Conservation (phyloP, 352 stramenopile genomes). For the Phytophthora idaei region DNA sequence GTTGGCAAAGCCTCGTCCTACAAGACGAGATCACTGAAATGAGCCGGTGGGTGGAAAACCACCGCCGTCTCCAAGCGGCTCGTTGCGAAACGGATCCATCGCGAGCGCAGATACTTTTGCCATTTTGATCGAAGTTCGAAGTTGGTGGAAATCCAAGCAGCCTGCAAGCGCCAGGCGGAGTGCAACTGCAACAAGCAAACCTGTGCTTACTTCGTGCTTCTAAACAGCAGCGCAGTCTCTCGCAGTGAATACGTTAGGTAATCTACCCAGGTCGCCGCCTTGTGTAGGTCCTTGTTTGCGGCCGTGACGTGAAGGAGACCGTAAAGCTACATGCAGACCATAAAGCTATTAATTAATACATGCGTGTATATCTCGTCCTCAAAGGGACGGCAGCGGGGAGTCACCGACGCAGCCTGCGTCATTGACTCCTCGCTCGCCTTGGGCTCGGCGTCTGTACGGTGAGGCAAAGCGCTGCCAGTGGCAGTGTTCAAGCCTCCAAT, state of each 20-base stretch:
- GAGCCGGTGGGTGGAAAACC: constrained; percentile 13
- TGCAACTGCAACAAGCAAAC: constrained; percentile 22
- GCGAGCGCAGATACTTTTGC: not conserved
- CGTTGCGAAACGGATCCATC: not conserved
- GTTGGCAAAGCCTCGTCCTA: not conserved
- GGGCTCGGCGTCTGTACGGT: not conserved
- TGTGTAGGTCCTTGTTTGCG: constrained; percentile 14
- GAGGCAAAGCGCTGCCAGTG: no score
- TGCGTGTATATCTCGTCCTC: no score
- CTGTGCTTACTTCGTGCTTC: constrained; percentile 22
- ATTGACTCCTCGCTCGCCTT: not conserved
- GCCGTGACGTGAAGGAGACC: not conserved
- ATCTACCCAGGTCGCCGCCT: constrained; percentile 16
- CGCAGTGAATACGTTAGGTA: constrained; percentile 22
- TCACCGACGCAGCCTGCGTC: not conserved
- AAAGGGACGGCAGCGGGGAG: not conserved
- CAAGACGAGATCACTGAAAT: constrained; percentile 2
- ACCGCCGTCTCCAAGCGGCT: constrained; percentile 9
- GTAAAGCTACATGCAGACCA: not conserved
- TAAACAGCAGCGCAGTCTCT: constrained; percentile 19
- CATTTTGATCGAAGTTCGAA: not conserved
- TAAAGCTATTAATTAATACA: no score
- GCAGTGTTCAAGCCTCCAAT: not conserved
- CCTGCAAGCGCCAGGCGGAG: constrained; percentile 1
- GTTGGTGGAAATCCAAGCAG: constrained; percentile 8